Conservation (phyloP, 495 filamentous ascomycete genomes). For the Hypoxylon cercidicola region DNA sequence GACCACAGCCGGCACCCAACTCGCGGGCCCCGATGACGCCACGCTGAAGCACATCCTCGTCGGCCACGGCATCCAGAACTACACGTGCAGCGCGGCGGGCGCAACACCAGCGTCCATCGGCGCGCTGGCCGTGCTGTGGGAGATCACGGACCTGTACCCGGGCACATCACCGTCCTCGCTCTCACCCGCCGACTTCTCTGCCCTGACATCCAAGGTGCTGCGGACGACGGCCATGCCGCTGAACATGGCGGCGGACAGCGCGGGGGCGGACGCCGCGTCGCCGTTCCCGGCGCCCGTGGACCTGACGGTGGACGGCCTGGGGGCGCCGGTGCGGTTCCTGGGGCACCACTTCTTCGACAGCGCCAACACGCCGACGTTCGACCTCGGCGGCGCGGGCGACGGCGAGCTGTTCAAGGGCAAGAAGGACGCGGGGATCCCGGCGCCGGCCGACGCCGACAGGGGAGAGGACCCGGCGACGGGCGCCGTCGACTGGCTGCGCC, state of each 20-base stretch:
- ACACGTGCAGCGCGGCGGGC: slow-evolving; percentile 66
- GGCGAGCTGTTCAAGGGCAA: slow-evolving; percentile 55
- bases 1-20: slow-evolving; percentile 42
- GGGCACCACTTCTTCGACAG: slow-evolving; percentile 75
- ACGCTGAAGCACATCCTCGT: slow-evolving; percentile 70
- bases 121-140: slow-evolving; percentile 75
- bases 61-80: slow-evolving; percentile 82
- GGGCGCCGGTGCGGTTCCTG: slow-evolving; percentile 52
- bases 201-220: slow-evolving; percentile 48
- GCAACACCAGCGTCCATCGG: slow-evolving; percentile 56
- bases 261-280: slow-evolving; percentile 45
- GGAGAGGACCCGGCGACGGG: slow-evolving; percentile 54
- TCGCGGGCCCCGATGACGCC: slow-evolving; percentile 58
- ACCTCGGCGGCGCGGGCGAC: slow-evolving; percentile 54
- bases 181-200: slow-evolving; percentile 40
- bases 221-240: slow-evolving; percentile 49
- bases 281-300: slow-evolving; percentile 55
- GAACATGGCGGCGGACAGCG: slow-evolving; percentile 45
- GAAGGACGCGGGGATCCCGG: slow-evolving; percentile 58
- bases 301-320: slow-evolving; percentile 42
- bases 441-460: slow-evolving; percentile 59
- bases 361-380: slow-evolving; percentile 64
- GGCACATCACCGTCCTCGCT: slow-evolving; percentile 46
- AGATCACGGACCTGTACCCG: slow-evolving; percentile 62
- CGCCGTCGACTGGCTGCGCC: slow-evolving; percentile 73